Evolutionary conservation across 441 rosid species (phyloP).

Genomic region (Codiaeum variegatum): DNA sequence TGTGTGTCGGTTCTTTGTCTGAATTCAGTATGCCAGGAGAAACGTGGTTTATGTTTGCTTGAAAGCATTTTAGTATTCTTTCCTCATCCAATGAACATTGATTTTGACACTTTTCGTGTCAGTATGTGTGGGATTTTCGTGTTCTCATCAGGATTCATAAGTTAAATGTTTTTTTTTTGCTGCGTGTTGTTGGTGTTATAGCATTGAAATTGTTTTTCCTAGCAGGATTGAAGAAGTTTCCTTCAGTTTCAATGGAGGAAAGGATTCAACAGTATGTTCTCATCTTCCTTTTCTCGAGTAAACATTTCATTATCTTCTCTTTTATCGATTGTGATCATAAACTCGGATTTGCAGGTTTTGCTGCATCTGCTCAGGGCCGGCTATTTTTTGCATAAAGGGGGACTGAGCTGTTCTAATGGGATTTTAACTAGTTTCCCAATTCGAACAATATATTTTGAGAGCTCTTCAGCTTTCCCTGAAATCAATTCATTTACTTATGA

Average conservation of each 20-base stretch:
- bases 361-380: constrained; percentile 98
- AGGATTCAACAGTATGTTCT: constrained; percentile 89
- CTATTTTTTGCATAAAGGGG: constrained; percentile 62
- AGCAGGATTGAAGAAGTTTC: constrained; percentile 91
- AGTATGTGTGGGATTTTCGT: constrained; percentile 14
- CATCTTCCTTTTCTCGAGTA: constrained; percentile 13
- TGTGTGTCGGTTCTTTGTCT: background rate
- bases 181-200: background rate
- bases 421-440: constrained; percentile 61
- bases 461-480: constrained; percentile 80
- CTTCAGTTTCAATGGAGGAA: constrained; percentile 98
- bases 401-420: constrained; percentile 56
- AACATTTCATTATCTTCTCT: constrained; percentile 18
- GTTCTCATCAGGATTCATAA: constrained; percentile 11
- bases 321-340: constrained; percentile 17
- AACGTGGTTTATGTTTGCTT: background rate
- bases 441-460: constrained; percentile 91
- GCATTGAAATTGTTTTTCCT: constrained; percentile 23
- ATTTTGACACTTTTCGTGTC: background rate
- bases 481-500: constrained; percentile 89
- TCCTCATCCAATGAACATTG: background rate
- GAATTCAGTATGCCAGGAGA: background rate
- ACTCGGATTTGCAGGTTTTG: constrained; percentile 64
- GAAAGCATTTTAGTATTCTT: constrained; percentile 3
- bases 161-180: constrained; percentile 10